These are phyloP conservation scores for Cinnamomum micranthum DNA, from an alignment of 164 flowering plant species.

Conservation along the genomic window DNA sequence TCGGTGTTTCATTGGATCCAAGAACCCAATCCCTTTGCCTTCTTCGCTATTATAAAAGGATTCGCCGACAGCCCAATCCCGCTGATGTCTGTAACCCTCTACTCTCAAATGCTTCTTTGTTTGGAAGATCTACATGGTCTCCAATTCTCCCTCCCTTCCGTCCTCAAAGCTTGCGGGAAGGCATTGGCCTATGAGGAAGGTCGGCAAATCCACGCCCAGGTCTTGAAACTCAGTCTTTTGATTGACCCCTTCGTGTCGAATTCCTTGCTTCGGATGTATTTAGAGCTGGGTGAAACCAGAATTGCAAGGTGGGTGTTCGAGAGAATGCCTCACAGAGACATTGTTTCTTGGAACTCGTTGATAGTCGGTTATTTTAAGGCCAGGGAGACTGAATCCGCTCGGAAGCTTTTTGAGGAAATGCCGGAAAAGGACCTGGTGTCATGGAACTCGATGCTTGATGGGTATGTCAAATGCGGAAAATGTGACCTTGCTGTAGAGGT, in stretches of 20 bases:
- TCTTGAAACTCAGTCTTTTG: constrained; percentile 15
- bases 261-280: constrained; percentile 22
- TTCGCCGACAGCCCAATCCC: constrained; percentile 14
- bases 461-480: constrained; percentile 24
- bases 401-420: constrained; percentile 25
- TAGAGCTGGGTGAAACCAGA: constrained; percentile 19
- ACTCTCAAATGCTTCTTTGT: constrained; percentile 14
- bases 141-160: constrained; percentile 28
- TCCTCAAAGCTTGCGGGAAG: constrained; percentile 25
- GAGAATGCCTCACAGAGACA: constrained; percentile 22
- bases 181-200: constrained; percentile 22
- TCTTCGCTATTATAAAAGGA: constrained; percentile 18
- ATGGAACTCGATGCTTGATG: constrained; percentile 27
- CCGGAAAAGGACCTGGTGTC: constrained; percentile 24
- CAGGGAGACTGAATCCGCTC: constrained; percentile 19
- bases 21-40: constrained; percentile 24
- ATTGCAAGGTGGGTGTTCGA: constrained; percentile 28
- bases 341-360: constrained; percentile 28
- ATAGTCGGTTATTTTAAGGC: constrained; percentile 18
- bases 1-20: constrained; percentile 14
- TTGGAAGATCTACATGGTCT: constrained; percentile 13
- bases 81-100: constrained; percentile 9
- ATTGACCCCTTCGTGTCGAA: constrained; percentile 24
- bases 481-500: constrained; percentile 16
- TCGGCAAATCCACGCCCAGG: constrained; percentile 25